Evolutionary conservation across 345 rosid species (phyloP), one percentile per base, ranked within the genome.

Genomic region (Hibiscus syriacus): DNA sequence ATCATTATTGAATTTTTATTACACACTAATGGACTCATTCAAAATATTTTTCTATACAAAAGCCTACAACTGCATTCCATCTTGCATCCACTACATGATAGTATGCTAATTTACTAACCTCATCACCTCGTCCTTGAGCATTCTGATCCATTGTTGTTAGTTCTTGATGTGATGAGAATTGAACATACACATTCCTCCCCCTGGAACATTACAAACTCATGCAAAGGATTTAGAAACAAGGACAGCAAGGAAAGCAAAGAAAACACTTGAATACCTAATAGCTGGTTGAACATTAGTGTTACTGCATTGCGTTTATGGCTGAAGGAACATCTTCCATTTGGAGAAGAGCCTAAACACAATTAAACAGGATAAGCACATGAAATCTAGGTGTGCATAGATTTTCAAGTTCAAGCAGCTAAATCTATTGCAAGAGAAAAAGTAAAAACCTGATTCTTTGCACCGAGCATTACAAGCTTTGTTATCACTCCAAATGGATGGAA

Each of bases 91-190:
- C 43, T 13, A 58, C 56, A 29, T n/a, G n/a, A 54, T 55, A 57
- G 48, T 7, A 27, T 22, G 62, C 49, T 58, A 48, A 17, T 39
- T 46, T 26, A 81, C 92, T 75, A 78, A 93, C 99, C 99, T 78
- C 97, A 48, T 94, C 99, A 60, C 90, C 99, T 25, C 99, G 80
- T 52, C 89, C 95, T 78, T 94, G 98, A 66, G 92, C 58, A 71
- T 83, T 94, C 80, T 94, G 99, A 65, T 94, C 98, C 83, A 87
- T 76, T 4, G 98, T 94, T 53, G 98, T 94, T 72, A 94, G 78
- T 80, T 94, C 99, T 79, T 94, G 98, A 77, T 94, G 99, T n/a
- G 99, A 94, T 19, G 98, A 94, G 80, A 94, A 94, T 64, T 94
- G 98, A 53, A 94, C 76, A 79, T 91, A 94, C 59, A 94, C 99